Conservation (phyloP, 306 rosid species). For the Prunus padus region DNA sequence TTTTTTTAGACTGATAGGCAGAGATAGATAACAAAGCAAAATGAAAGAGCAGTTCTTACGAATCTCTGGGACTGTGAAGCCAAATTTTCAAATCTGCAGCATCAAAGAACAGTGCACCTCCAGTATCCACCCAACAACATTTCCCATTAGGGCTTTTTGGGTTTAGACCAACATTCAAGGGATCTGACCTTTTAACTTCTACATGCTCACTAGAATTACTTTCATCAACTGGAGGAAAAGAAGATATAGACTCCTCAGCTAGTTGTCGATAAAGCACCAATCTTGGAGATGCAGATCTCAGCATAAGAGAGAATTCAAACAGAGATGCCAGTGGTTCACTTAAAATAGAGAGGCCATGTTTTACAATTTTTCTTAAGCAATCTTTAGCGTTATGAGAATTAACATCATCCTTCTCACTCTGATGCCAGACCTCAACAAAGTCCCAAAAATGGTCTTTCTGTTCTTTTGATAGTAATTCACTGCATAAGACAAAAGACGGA, state of each 20-base stretch:
- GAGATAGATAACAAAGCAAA: background rate
- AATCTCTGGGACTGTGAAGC: constrained; percentile 45
- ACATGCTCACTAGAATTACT: constrained; percentile 26
- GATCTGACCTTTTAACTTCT: constrained; percentile 39
- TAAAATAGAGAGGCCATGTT: constrained; percentile 48
- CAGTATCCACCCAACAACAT: constrained; percentile 93
- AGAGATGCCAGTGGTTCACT: constrained; percentile 68
- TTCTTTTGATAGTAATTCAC: constrained; percentile 80
- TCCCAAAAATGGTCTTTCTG: constrained; percentile 63
- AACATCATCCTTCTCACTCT: constrained; percentile 39
- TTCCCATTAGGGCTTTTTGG: constrained; percentile 56
- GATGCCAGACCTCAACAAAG: constrained; percentile 74
- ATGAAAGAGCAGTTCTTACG: constrained; percentile 41
- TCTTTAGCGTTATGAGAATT: constrained; percentile 52
- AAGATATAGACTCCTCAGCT: constrained; percentile 77
- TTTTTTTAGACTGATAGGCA: background rate
- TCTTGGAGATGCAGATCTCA: constrained; percentile 88
- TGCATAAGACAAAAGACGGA: constrained; percentile 33
- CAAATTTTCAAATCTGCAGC: constrained; percentile 51
- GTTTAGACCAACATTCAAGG: constrained; percentile 42
- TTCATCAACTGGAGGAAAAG: constrained; percentile 69
- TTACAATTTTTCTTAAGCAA: constrained; percentile 59
- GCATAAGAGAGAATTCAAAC: constrained; percentile 75
- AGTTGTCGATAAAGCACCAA: constrained; percentile 78
- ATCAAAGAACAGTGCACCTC: constrained; percentile 60